These are phyloP conservation scores for Zoysia pacifica DNA, from an alignment of 176 grass and related monocot species.

Conservation along the genomic window DNA sequence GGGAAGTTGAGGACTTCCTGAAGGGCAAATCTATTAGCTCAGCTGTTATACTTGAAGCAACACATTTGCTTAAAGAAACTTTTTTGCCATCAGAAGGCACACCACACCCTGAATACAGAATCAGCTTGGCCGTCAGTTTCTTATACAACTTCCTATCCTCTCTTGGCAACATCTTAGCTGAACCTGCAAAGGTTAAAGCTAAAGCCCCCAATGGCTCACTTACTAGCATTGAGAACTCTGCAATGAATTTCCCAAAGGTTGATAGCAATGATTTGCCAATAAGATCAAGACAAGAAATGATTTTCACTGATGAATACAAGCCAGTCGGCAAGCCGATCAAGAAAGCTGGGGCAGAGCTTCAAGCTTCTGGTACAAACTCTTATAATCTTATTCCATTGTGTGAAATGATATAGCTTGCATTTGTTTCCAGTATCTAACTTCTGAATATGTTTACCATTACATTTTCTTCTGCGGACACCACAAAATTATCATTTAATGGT, in stretches of 20 bases:
- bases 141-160: constrained; percentile 79
- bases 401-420: neutral
- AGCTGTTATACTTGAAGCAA: constrained; percentile 56
- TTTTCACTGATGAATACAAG: constrained; percentile 63
- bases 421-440: neutral
- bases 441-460: neutral
- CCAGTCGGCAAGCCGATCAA: constrained; percentile 71
- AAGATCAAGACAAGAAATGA: constrained; percentile 59
- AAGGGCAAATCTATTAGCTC: constrained; percentile 61
- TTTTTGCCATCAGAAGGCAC: constrained; percentile 64
- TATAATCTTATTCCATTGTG: neutral
- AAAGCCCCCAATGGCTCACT: constrained; percentile 1
- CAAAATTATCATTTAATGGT: neutral
- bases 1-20: constrained; percentile 71
- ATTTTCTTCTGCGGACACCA: neutral
- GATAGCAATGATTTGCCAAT: constrained; percentile 39
- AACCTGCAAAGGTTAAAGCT: constrained; percentile 17
- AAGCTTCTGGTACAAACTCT: constrained; percentile 85
- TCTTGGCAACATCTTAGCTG: constrained; percentile 36
- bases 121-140: constrained; percentile 68
- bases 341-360: constrained; percentile 71
- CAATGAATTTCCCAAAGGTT: neutral
- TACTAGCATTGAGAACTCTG: neutral
- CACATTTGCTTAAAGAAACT: constrained; percentile 51
- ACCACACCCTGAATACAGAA: constrained; percentile 64